Conservation (phyloP, 306 rosid genomes). For the Echinosophora koreensis region DNA sequence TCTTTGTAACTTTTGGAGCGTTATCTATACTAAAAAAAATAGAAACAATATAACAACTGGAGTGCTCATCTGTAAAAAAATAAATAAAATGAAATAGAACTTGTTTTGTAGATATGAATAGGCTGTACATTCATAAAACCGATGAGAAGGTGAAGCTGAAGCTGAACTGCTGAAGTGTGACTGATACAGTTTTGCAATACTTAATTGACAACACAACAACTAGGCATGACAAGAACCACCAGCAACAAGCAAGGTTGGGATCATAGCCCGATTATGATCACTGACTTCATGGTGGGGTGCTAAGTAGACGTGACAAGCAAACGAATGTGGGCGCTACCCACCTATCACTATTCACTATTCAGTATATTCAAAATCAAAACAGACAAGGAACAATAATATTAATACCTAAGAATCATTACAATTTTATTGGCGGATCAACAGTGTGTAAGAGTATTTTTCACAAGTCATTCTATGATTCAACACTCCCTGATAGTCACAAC, state of each 20-base stretch:
- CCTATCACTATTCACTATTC: neutral
- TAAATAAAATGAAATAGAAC: slow-evolving; percentile 19
- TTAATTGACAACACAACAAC: slow-evolving; percentile 35
- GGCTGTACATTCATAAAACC: slow-evolving; percentile 15
- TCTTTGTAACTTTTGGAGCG: neutral
- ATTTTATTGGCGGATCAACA: slow-evolving; percentile 43
- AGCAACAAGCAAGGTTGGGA: slow-evolving; percentile 40
- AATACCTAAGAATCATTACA: slow-evolving; percentile 40
- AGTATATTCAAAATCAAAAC: slow-evolving; percentile 33
- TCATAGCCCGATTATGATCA: slow-evolving; percentile 22
- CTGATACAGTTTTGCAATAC: neutral
- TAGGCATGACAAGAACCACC: slow-evolving; percentile 6
- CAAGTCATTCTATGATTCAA: slow-evolving; percentile 40
- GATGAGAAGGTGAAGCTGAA: neutral
- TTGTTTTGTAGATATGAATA: neutral
- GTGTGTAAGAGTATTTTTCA: slow-evolving; percentile 38
- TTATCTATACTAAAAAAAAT: neutral
- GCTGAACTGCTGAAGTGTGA: neutral
- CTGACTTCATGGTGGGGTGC: neutral
- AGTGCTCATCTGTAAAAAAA: neutral
- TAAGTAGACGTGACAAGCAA: slow-evolving; percentile 28
- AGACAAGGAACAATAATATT: slow-evolving; percentile 17
- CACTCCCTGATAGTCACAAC: slow-evolving; percentile 41
- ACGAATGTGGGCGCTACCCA: slow-evolving; percentile 26
- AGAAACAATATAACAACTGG: neutral